Evolutionary conservation across 129 eudicot species (phyloP).

Genomic region (Escallonia herrerae): DNA sequence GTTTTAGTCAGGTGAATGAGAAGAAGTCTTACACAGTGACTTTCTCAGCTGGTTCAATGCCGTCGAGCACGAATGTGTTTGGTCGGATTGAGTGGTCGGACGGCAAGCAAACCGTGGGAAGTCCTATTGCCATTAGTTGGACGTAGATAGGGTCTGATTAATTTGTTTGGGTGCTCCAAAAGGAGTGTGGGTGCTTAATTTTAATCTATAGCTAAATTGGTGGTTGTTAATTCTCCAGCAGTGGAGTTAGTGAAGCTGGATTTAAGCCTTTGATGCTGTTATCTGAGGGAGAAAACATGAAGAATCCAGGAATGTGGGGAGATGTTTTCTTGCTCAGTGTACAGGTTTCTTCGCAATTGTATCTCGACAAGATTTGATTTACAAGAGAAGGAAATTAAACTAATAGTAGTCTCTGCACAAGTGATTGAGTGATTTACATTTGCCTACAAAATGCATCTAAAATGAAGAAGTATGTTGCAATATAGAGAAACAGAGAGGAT

Average conservation of each 20-base stretch:
- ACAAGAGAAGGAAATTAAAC: too few species aligned
- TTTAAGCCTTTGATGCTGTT: slow-evolving; percentile 16
- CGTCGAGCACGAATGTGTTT: slow-evolving; percentile 49
- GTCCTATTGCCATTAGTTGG: slow-evolving; percentile 94
- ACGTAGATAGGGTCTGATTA: slow-evolving; percentile 16
- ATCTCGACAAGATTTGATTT: too few species aligned
- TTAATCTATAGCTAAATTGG: slow-evolving; percentile 18
- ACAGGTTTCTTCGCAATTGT: neutral
- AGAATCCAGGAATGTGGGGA: slow-evolving; percentile 23
- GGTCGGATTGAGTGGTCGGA: slow-evolving; percentile 94
- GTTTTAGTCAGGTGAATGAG: slow-evolving; percentile 51
- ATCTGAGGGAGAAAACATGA: slow-evolving; percentile 19
- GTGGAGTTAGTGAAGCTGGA: slow-evolving; percentile 1
- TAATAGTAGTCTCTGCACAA: too few species aligned
- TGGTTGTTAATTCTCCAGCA: slow-evolving; percentile 3
- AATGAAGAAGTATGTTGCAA: too few species aligned
- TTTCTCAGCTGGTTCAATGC: slow-evolving; percentile 45
- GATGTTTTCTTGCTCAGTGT: slow-evolving; percentile 27
- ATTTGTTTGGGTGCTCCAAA: slow-evolving; percentile 20
- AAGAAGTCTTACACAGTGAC: slow-evolving; percentile 70
- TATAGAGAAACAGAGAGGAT: too few species aligned
- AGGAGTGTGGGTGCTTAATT: slow-evolving; percentile 16
- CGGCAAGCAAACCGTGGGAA: slow-evolving; percentile 73
- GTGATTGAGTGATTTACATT: too few species aligned
- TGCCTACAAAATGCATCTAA: too few species aligned